Evolutionary conservation across 169 alveolate species (phyloP), one percentile per base, ranked within the genome.

Genomic region (Fabrea salina): DNA sequence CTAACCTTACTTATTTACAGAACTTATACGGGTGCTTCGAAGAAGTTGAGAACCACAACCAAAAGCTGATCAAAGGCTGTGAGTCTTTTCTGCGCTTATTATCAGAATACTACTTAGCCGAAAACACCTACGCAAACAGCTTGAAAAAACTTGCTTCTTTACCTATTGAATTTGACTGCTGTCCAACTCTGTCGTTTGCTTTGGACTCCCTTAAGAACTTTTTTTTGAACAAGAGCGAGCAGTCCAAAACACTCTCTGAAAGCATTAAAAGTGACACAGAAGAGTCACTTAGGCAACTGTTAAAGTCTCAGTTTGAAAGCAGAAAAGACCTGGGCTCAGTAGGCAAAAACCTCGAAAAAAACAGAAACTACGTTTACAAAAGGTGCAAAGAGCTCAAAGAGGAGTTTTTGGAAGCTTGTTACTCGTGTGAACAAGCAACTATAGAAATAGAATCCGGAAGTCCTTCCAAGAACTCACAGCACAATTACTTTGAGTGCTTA

Each of bases 161-260:
- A 37, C 51, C 51, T 66, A 27, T 25, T 33, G 32, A 25, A 27
- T 27, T 41, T 33, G 19, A 51, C 19, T 16, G 33, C 13, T 33
- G 19, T 66, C 58, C 58, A 5, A 66, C 76, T 37, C 19, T 66
- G n/a, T 32, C 53, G n/a, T 19, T 22, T 19, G 76, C 76, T n/a
- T 37, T 66, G 5, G 30, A 35, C 22, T 19, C 76, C 5, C 16
- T 66, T 25, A 66, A 66, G 30, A 41, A 39, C 25, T 19, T 22
- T 41, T n/a, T 25, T 7, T 27, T 27, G 19, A 35, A 41, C 11
- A 32, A 66, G 61, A 56, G 58, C n/a, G 22, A 19, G n/a, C 37
- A 66, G 59, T 32, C 30, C 22, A 25, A 41, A 19, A 32, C 37
- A n/a, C 54, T 66, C 1, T 25, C 37, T 35, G 76, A 66, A 66